Percentiles rank a stretch among this genome's conserved stretches.
These are phyloP conservation scores for Russula dissimulans DNA, from an alignment of 768 basidiomycete genomes.

Conservation along the genomic window DNA sequence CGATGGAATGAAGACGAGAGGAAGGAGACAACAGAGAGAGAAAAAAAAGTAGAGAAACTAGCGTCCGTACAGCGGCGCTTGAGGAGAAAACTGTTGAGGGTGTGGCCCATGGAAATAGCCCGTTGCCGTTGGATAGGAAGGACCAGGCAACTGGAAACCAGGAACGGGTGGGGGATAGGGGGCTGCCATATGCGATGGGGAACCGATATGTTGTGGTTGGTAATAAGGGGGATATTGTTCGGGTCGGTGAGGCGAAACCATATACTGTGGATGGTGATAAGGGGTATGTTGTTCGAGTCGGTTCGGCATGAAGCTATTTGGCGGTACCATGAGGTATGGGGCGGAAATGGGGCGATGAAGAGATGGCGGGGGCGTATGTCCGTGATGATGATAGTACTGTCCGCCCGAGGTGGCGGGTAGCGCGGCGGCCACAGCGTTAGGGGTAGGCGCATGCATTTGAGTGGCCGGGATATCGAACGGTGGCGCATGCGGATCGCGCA, in stretches of 20 bases:
- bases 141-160: neutral
- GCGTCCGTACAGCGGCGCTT: neutral
- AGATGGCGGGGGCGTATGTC: neutral
- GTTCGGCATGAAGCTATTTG: neutral
- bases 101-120: neutral
- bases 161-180: neutral
- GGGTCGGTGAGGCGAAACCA: neutral
- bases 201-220: neutral
- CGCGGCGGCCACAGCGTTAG: neutral
- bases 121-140: neutral
- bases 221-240: neutral
- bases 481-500: neutral
- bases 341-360: neutral
- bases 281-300: neutral
- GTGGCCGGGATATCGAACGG: neutral
- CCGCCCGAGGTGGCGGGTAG: neutral
- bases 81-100: neutral
- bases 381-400: neutral
- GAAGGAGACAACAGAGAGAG: neutral
- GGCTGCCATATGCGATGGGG: neutral
- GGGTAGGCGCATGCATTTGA: neutral
- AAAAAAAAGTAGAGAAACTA: neutral
- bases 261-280: neutral
- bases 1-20: too few species aligned
- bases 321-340: neutral